Base-by-base conservation (phyloP, 148 eudicot genomes). In the Rhododendron molle region DNA sequence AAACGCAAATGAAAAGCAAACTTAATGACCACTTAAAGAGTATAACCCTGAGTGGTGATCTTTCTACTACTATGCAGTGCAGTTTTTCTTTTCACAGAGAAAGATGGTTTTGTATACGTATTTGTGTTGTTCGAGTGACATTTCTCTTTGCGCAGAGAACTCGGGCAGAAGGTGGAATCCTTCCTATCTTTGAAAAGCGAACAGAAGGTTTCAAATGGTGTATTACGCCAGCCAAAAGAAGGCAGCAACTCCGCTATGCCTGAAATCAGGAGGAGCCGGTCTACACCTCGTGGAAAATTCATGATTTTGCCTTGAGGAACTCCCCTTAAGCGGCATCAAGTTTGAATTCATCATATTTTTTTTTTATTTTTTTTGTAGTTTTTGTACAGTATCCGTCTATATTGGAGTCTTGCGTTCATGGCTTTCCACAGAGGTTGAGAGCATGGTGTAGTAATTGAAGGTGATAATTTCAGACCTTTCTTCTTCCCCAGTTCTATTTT, bases 241-340 rank as follows among this genome's bases (percentile, higher is more conserved):
- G 79, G 85, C 81, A 89, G 87, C 85, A 91, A 85, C 81, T 76
- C 89, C 52, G 78, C 93, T 80, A 84, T 86, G 88, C 85, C 91
- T 18, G 91, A 93, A 21, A 62, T 89, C 52, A 92, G 93, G 80
- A 91, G 98, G 90, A 96, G 98, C 90, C 91, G 93, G 69, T 96
- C 99, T 52, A 91, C 91, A 44, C 97, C 99, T 34, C 97, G 94
- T 9, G 97, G 97, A 40, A 94, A 90, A 77, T 91, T 95, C 86
- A 85, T 91, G 82, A 88, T 84, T 83, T 83, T 90, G 86, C 88
- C 92, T 82, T 93, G 89, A 89, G 83, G 86, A 76, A 28, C 7
- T 15, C 12, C 44, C 71, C 30, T 12, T 18, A 12, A n/a, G 30
- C 28, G 21, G 49, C 18, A 2, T 47, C 30, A 46, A 56, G 47